Evolutionary conservation across 768 basidiomycete genomes (phyloP), one percentile per base, ranked within the genome.

Genomic region (Leccinum longicurvipes): DNA sequence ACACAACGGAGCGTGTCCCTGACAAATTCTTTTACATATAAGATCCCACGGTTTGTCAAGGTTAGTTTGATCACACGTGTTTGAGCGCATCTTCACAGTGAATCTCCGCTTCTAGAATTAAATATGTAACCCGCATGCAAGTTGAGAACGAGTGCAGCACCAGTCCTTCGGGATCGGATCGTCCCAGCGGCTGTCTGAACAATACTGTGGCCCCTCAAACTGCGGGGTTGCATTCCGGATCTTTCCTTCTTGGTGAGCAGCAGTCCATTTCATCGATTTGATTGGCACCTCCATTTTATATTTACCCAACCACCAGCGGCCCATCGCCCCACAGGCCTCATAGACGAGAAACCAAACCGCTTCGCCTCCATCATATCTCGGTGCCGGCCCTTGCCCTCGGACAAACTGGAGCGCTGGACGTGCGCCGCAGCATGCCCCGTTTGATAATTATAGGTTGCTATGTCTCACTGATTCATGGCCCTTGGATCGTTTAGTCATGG

Each of bases 41-140:
- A 63, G 54, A 47, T 63, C 61, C 45, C 63, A 69, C 61, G 50
- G 51, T 49, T 47, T 54, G 58, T 19, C 39, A 41, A 41, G 31
- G 41, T 46, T 58, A 53, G 53, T 59, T 54, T 53, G 58, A 56
- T 62, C 17, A 57, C 62, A 68, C 67, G 67, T 66, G 62, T 63
- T 59, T 50, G 59, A 55, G 58, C 55, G 57, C 29, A 56, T 32
- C 47, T 24, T n/a, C n/a, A n/a, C n/a, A n/a, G 36, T 65, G 64
- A 69, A 64, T 62, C 58, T 55, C 63, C 59, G 66, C 56, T 64
- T 59, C 51, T 59, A 49, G 63, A 63, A 67, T 56, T 41, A 65
- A 54, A 41, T 12, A 41, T 41, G 10, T 41, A 12, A 11, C 39
- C 39, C 11, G 39, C 45, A 58, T 59, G 54, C 60, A 57, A 23